Evolutionary conservation across 2,329 filamentous ascomycete genomes (phyloP), one percentile per base, ranked within the genome.

Genomic region (Calonectria pseudoturangicola): DNA sequence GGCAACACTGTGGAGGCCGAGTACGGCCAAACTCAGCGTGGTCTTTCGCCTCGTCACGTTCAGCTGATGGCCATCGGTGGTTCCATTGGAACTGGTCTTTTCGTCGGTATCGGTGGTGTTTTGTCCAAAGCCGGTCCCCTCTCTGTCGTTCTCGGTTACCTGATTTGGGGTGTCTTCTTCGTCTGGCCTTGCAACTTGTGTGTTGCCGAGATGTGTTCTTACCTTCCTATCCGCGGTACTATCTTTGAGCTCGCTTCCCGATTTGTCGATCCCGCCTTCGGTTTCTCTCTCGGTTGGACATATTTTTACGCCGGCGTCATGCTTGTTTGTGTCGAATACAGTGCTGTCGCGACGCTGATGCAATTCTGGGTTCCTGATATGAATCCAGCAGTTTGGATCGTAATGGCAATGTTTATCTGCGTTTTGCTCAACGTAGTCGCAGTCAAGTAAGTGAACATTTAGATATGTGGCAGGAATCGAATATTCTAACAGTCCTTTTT

Each of bases 191-290:
- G 82, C 60, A 84, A 86, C 81, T 76, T 87, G 73, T 85, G 83
- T 74, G 85, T 91, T 41, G 89, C 88, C 66, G 90, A 92, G 81
- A 90, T 92, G 88, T 87, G 86, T 66, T 86, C 89, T 8, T 90
- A 89, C 73, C 83, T 91, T 28, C 90, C 89, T 4, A 83, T 91
- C 64, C 85, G 88, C 41, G 86, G 88, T 54, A 87, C 88, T 18
- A 88, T 91, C 51, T 89, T 90, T 48, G 88, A 90, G 74, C 87
- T 90, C 63, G 88, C 87, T 68, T 85, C 84, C 18, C 87, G 89
- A 21, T 91, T 89, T 74, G 86, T 90, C 36, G 90, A 92, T 76
- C 88, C 88, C 2, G 88, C 88, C 16, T 82, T 92, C 43, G 90
- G 89, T 15, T 91, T 91, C 74, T 87, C 87, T 63, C 85, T 88